Evolutionary conservation across 2,329 filamentous ascomycete species (phyloP), one percentile per base, ranked within the genome.

Genomic region (Phialophora chinensis): DNA sequence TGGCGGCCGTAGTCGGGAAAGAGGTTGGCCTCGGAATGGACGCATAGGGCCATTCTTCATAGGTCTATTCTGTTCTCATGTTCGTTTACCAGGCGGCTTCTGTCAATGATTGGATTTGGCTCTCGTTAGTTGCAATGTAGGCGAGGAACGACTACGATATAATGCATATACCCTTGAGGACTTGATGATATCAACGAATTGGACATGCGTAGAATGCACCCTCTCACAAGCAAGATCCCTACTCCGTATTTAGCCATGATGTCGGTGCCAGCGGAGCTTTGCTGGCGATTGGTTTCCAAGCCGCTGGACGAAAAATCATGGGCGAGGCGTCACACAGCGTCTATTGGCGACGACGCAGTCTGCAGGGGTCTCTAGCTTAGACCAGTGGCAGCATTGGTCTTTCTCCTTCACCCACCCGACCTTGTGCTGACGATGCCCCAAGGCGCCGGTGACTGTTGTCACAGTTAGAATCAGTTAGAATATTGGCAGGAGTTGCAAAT

Each of bases 1-100:
- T 73, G 20, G 70, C 71, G 4, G 70, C 66, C 6, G 60, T 63
- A 11, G 71, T 73, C 2, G 69, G 69, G n/a, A 71, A 66, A 55
- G 71, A 73, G 52, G 71, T 72, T 3, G 71, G 68, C 29, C 35
- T 72, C 35, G 64, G 66, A 25, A 50, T 50, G 29, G 65, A 69
- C 56, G 59, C 59, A 29, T 42, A n/a, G 33, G 27, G 20, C 4
- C 49, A 6, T 44, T 55, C 20, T 52, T 12, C 47, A 5, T 50
- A 25, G 3, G 47, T 3, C 11, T 17, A 42, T 50, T 11, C 23
- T 52, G 49, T 25, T 52, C 14, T 3, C 20, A 12, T 23, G 49
- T 52, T 25, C 4, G 25, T 52, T 52, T 12, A 52, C 20, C 17
- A 12, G 49, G 49, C 49, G 49, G 49, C 49, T 52, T 27, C 20